phyloP scores from a whole-genome alignment of 495 filamentous ascomycete genomes.

The Penicillium subrubescens region DNA sequence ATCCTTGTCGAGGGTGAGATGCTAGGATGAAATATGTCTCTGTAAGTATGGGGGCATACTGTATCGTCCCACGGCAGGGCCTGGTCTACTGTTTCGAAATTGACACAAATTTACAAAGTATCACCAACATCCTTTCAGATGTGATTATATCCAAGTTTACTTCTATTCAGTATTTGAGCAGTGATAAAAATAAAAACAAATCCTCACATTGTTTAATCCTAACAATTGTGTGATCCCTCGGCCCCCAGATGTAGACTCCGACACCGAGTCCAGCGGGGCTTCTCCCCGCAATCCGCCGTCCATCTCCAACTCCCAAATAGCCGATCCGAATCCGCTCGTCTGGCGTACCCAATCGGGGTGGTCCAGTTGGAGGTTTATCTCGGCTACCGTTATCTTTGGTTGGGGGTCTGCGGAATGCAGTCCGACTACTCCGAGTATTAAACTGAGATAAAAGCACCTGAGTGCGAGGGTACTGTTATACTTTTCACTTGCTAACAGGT shows the following conservation, averaged over 20 bases:
- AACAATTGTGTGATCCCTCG: slow-evolving; percentile 23
- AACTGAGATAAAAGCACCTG: slow-evolving; percentile 9
- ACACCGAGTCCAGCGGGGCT: not conserved
- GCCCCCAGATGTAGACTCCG: slow-evolving; percentile 20
- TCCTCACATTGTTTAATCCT: no score
- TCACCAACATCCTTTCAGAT: no score
- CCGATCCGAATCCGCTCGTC: slow-evolving; percentile 24
- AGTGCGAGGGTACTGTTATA: not conserved
- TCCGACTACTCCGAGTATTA: not conserved
- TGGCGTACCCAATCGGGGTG: slow-evolving; percentile 22
- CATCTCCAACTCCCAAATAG: slow-evolving; percentile 8
- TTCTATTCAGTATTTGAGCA: no score
- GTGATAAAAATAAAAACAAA: no score
- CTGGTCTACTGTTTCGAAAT: no score
- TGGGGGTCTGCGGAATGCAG: slow-evolving; percentile 14
- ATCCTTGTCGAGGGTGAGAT: no score
- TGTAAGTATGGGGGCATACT: no score
- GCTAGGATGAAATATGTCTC: no score
- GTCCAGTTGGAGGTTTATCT: slow-evolving; percentile 17
- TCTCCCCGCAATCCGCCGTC: slow-evolving; percentile 20
- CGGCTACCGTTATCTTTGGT: slow-evolving; percentile 20
- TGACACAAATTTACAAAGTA: no score
- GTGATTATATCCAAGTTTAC: no score
- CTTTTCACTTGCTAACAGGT: not conserved
- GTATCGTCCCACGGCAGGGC: no score